These are phyloP conservation scores for Larix kaempferi DNA, from an alignment of 75 land plant species.

Conservation along the genomic window DNA sequence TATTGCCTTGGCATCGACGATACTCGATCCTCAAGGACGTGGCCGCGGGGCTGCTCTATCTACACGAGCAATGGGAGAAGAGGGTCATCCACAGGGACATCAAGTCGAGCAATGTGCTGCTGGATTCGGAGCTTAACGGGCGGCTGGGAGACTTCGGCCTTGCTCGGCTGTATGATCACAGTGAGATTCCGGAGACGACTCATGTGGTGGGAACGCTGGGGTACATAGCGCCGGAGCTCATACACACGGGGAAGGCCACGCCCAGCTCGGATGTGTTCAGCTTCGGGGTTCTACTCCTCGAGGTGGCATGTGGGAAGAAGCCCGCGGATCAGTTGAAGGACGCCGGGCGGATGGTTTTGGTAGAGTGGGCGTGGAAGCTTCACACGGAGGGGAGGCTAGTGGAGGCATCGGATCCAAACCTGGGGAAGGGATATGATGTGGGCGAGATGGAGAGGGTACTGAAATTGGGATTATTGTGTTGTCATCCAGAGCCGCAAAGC, in stretches of 20 bases:
- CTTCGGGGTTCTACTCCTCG: slow-evolving; percentile 19
- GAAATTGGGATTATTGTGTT: slow-evolving; percentile 24
- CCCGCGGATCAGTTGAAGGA: neutral
- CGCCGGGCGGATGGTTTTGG: neutral
- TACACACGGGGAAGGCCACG: slow-evolving; percentile 15
- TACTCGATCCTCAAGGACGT: slow-evolving; percentile 12
- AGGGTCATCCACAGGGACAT: slow-evolving; percentile 18
- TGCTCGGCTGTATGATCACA: slow-evolving; percentile 14
- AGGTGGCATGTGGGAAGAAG: slow-evolving; percentile 28
- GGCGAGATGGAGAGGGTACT: slow-evolving; percentile 21
- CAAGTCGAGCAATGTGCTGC: slow-evolving; percentile 21
- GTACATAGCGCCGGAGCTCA: slow-evolving; percentile 19
- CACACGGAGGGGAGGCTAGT: neutral
- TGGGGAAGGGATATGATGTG: neutral
- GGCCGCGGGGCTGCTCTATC: slow-evolving; percentile 12
- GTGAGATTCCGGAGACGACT: slow-evolving; percentile 2
- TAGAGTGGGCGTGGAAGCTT: slow-evolving; percentile 20
- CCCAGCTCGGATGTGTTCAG: slow-evolving; percentile 18
- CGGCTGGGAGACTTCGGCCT: slow-evolving; percentile 25
- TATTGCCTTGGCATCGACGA: slow-evolving; percentile 2
- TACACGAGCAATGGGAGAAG: slow-evolving; percentile 20
- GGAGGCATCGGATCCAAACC: slow-evolving; percentile 15
- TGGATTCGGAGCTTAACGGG: slow-evolving; percentile 14
- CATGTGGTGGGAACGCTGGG: slow-evolving; percentile 12
- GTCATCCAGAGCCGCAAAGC: neutral